Evolutionary conservation across 1,284 basidiomycete species (phyloP).

Genomic region (Tilletia walkeri): DNA sequence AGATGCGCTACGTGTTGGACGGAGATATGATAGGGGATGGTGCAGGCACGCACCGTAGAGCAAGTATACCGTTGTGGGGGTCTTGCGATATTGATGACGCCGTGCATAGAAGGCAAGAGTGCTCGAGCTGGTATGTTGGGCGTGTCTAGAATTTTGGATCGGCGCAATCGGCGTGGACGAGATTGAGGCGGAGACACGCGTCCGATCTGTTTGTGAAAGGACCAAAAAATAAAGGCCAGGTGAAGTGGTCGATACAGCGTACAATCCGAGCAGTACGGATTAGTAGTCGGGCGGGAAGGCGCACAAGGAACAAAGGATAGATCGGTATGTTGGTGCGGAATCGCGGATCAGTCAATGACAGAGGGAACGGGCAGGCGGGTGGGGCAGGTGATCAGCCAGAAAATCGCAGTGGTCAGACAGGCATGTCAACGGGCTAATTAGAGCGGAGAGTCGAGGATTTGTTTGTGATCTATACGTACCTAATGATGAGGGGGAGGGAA

Average conservation of each 20-base stretch:
- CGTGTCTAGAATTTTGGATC: not conserved
- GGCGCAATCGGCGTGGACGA: conserved; percentile 1
- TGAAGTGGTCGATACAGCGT: not conserved
- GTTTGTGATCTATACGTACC: too few relatives aligned
- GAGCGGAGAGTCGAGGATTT: not conserved
- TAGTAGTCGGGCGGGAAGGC: not conserved
- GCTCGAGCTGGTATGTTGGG: not conserved
- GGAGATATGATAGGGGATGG: not conserved
- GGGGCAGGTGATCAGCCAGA: not conserved
- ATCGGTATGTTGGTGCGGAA: not conserved
- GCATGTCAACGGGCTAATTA: conserved; percentile 14
- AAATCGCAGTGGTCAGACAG: not conserved
- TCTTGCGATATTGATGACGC: not conserved
- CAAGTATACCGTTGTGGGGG: conserved; percentile 7
- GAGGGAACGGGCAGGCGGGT: not conserved
- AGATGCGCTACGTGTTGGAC: not conserved
- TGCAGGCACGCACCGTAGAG: not conserved
- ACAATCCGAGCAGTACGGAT: conserved; percentile 3
- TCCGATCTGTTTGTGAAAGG: not conserved
- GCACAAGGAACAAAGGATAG: not conserved
- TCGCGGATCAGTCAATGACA: not conserved
- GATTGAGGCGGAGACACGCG: conserved; percentile 3
- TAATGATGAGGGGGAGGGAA: too few relatives aligned
- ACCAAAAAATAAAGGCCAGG: not conserved
- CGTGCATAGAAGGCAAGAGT: not conserved